These are phyloP conservation scores for Limnomonas spitsbergensis DNA, from an alignment of 139 green algal genomes.

Conservation along the genomic window DNA sequence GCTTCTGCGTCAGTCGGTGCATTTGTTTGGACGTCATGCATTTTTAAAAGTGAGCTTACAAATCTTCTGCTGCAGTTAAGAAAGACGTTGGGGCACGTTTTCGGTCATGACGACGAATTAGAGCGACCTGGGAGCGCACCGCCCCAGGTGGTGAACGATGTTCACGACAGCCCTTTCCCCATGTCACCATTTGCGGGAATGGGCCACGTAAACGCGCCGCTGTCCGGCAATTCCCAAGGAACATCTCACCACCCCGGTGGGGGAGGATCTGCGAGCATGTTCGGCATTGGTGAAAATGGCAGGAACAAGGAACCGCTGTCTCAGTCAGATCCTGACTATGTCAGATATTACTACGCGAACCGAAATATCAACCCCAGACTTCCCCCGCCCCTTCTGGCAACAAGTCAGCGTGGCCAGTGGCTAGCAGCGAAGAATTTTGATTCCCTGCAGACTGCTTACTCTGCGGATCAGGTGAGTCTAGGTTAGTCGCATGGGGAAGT, in stretches of 20 bases:
- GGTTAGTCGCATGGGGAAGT: too few species aligned
- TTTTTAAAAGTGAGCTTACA: too few species aligned
- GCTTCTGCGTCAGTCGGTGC: too few species aligned
- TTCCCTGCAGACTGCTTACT: too few species aligned
- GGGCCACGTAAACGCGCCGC: neutral
- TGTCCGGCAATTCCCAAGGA: too few species aligned
- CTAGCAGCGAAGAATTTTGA: too few species aligned
- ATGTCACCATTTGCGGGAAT: neutral
- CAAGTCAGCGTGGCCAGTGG: neutral
- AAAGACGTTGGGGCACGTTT: neutral
- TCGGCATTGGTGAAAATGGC: slow-evolving; percentile 1
- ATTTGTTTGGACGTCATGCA: too few species aligned
- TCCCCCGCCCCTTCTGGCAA: slow-evolving; percentile 19
- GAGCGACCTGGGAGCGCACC: slow-evolving; percentile 14
- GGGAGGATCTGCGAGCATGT: too few species aligned
- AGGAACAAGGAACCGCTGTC: neutral
- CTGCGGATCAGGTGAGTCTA: too few species aligned
- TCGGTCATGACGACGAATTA: neutral
- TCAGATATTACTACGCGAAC: slow-evolving; percentile 36
- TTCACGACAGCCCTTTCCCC: neutral
- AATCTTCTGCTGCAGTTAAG: neutral
- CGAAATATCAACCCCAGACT: slow-evolving; percentile 36
- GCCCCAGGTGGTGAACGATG: slow-evolving; percentile 5
- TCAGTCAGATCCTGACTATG: slow-evolving; percentile 11
- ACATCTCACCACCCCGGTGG: too few species aligned